phyloP scores from a whole-genome alignment of 345 rosid species.

The Eutrema heterophyllum region DNA sequence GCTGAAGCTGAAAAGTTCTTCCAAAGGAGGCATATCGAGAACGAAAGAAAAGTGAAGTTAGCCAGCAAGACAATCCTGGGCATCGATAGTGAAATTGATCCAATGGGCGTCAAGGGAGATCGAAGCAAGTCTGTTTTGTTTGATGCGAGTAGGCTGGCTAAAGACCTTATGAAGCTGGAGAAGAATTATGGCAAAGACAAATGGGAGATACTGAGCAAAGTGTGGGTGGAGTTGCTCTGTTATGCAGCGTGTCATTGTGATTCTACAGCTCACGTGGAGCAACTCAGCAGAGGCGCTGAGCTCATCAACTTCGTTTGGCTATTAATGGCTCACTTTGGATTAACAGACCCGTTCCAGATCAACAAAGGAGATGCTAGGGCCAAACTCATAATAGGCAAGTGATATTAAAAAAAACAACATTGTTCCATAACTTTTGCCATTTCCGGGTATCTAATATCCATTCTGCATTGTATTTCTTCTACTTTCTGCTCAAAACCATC shows the following conservation, averaged over 20 bases:
- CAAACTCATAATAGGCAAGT: conserved; percentile 48
- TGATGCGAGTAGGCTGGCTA: conserved; percentile 54
- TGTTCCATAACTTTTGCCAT: neutral
- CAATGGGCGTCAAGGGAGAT: conserved; percentile 48
- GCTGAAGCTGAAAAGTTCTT: conserved; percentile 45
- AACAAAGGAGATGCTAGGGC: conserved; percentile 56
- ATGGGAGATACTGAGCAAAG: conserved; percentile 49
- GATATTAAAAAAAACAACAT: neutral
- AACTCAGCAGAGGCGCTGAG: conserved; percentile 63
- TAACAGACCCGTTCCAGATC: conserved; percentile 49
- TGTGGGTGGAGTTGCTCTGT: conserved; percentile 63
- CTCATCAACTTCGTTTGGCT: conserved; percentile 61
- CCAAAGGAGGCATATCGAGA: conserved; percentile 21
- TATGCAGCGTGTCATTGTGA: conserved; percentile 58
- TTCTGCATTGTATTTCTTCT: neutral
- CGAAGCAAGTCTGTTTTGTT: conserved; percentile 59
- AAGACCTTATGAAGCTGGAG: conserved; percentile 34
- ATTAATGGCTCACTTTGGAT: conserved; percentile 73
- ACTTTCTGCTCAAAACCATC: neutral
- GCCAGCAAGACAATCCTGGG: conserved; percentile 26
- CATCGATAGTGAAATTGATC: conserved; percentile 32
- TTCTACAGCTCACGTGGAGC: conserved; percentile 50
- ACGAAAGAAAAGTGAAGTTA: neutral
- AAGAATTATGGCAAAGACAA: neutral
- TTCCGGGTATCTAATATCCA: neutral